phyloP scores from a whole-genome alignment of 1,284 basidiomycete genomes.

The Ceratobasidium papillatum region DNA sequence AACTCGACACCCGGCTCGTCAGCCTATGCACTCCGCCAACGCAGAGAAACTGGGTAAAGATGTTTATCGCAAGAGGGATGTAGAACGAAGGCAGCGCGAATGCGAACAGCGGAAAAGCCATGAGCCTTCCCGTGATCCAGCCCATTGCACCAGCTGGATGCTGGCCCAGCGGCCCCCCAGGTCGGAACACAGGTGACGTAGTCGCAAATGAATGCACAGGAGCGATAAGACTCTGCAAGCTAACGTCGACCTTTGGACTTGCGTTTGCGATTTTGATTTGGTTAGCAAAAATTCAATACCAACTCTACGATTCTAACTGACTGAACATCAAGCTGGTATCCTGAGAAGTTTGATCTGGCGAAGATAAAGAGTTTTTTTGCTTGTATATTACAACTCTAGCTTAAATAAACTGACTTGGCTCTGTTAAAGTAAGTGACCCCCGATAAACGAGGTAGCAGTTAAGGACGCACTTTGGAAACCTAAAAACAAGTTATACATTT shows the following conservation, averaged over 20 bases:
- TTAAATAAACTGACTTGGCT: too few relatives aligned
- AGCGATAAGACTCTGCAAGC: conserved; percentile 9
- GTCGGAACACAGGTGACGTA: conserved; percentile 6
- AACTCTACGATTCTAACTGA: too few relatives aligned
- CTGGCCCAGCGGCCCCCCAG: conserved; percentile 8
- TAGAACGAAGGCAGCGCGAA: conserved; percentile 68
- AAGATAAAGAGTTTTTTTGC: too few relatives aligned
- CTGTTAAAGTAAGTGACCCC: too few relatives aligned
- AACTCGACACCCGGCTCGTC: conserved; percentile 77
- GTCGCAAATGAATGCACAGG: conserved; percentile 12
- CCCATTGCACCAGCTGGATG: background rate
- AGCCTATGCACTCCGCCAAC: conserved; percentile 91
- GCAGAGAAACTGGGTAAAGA: conserved; percentile 86
- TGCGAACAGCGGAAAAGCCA: conserved; percentile 48
- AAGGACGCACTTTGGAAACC: too few relatives aligned
- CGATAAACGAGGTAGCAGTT: too few relatives aligned
- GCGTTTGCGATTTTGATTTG: conserved; percentile 61
- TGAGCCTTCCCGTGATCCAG: conserved; percentile 19
- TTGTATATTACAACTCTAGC: too few relatives aligned
- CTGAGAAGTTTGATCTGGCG: too few relatives aligned
- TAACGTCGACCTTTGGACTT: conserved; percentile 53
- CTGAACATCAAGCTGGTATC: too few relatives aligned
- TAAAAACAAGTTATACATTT: too few relatives aligned
- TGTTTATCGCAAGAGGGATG: conserved; percentile 76
- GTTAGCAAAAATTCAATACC: too few relatives aligned